A percentile compares a stretch with the other conserved stretches of the same genome.
Conservation (phyloP, 2,329 filamentous ascomycete species). For the Magnaporthiopsis rhizophila region DNA sequence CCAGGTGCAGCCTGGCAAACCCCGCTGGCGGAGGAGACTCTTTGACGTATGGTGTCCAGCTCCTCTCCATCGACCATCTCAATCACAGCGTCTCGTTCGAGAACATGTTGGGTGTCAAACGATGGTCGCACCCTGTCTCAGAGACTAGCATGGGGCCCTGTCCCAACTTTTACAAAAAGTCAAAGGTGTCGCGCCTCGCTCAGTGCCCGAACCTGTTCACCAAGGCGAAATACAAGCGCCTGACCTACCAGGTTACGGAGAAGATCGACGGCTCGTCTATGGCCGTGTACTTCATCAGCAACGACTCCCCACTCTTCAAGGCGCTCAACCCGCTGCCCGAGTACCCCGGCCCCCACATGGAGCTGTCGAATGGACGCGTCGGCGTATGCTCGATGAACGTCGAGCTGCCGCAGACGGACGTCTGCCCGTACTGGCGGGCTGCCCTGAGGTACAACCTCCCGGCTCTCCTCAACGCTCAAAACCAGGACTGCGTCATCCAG, state of each 20-base stretch:
- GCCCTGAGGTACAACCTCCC: conserved; percentile 17
- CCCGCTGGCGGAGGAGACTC: no score
- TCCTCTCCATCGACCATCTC: neutral
- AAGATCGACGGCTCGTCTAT: conserved; percentile 32
- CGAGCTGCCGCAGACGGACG: conserved; percentile 16
- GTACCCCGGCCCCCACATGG: conserved; percentile 6
- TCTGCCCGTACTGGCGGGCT: conserved; percentile 17
- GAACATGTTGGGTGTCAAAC: conserved; percentile 1
- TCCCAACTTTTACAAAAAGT: conserved; percentile 17
- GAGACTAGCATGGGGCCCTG: conserved; percentile 7
- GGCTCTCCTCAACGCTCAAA: conserved; percentile 14
- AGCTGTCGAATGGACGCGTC: conserved; percentile 19
- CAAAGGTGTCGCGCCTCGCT: conserved; percentile 18
- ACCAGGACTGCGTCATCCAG: conserved; percentile 20
- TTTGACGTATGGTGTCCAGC: no score
- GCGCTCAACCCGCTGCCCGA: conserved; percentile 9
- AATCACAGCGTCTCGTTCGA: conserved; percentile 6
- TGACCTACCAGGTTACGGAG: conserved; percentile 26
- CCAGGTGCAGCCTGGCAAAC: no score
- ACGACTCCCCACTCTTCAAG: conserved; percentile 13
- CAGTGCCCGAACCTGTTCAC: conserved; percentile 22
- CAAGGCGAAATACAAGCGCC: conserved; percentile 16
- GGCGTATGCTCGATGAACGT: conserved; percentile 23
- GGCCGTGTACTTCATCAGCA: conserved; percentile 27
- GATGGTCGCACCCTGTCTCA: neutral